Evolutionary conservation across 1,284 basidiomycete genomes (phyloP), one percentile per base, ranked within the genome.

Genomic region (Phellopilus nigrolimitatus): DNA sequence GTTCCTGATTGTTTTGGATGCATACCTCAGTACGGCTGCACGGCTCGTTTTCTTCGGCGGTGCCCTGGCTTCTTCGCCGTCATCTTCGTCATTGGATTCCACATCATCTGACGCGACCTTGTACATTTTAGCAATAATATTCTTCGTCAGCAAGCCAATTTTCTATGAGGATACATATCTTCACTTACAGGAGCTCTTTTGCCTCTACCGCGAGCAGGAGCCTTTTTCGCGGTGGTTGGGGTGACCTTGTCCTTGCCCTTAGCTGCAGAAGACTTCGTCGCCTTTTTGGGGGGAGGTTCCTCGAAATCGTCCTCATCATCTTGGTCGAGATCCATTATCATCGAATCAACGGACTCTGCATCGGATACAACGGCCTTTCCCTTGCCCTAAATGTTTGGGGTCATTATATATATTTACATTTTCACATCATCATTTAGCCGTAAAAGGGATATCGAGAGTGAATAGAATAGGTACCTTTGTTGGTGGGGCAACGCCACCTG

Each of bases 301-400:
- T 69, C 75, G 75, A 79, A 79, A 13, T 75, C 78, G 1, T 69
- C 73, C 9, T 64, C 71, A 5, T 66, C 62, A 12, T 52, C 71
- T 45, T 67, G 68, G 52, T 81, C 79, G 40, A 80, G 59, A 31
- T 84, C 80, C 77, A 81, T 76, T 71, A 76, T 71, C 88, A 93
- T 94, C 12, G 89, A 93, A 62, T 94, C 91, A 22, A 78, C 78
- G 1, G 87, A 89, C 30, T 69, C 70, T 3, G 67, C 75, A 37
- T 75, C 79, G 15, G 73, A 75, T 9, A 68, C 72, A 59, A 71
- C 74, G 17, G 69, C 71, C 61, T 82, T 83, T 19, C 68, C 76
- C 65, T 87, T 43, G 61, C 64, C 57, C 66, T 69, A 25, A 56
- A 47, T n/a, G n/a, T n/a, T n/a, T n/a, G n/a, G n/a, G n/a, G n/a